Evolutionary conservation across 1,139 yeast genomes (phyloP).

Genomic region (Hyphopichia wangnamkhiaoensis): DNA sequence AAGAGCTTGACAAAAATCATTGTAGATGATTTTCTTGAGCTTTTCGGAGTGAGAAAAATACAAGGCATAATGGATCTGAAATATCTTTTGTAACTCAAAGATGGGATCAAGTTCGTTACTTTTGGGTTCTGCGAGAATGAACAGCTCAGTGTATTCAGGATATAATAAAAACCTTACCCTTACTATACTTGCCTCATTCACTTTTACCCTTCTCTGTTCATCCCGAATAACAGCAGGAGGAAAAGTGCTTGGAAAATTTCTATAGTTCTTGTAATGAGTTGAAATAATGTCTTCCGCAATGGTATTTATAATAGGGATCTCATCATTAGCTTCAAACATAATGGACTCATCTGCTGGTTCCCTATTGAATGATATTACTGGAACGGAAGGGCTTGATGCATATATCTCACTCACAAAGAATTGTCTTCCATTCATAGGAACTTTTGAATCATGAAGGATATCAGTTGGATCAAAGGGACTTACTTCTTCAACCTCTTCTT

Average conservation of each 20-base stretch:
- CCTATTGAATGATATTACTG: slow-evolving; percentile 19
- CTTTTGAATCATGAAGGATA: slow-evolving; percentile 33
- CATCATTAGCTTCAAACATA: slow-evolving; percentile 17
- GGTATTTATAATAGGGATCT: slow-evolving; percentile 23
- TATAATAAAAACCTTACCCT: slow-evolving; percentile 40
- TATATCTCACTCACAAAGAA: slow-evolving; percentile 32
- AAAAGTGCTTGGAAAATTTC: slow-evolving; percentile 36
- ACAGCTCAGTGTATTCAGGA: slow-evolving; percentile 44
- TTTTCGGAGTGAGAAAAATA: slow-evolving; percentile 40
- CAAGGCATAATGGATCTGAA: slow-evolving; percentile 44
- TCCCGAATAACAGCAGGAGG: slow-evolving; percentile 30
- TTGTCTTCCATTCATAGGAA: slow-evolving; percentile 34
- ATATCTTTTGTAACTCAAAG: slow-evolving; percentile 62
- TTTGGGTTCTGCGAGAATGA: slow-evolving; percentile 46
- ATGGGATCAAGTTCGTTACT: slow-evolving; percentile 68
- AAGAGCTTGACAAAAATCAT: slow-evolving; percentile 34
- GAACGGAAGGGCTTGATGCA: slow-evolving; percentile 21
- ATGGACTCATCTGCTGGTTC: slow-evolving; percentile 13
- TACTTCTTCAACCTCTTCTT: slow-evolving; percentile 21
- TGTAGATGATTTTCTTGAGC: slow-evolving; percentile 36
- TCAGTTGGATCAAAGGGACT: slow-evolving; percentile 44
- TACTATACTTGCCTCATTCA: slow-evolving; percentile 34
- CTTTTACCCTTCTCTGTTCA: slow-evolving; percentile 13
- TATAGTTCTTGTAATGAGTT: slow-evolving; percentile 32
- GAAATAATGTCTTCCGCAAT: slow-evolving; percentile 33